phyloP scores from a whole-genome alignment of 345 rosid species.

The Eucalyptus tenuipes region DNA sequence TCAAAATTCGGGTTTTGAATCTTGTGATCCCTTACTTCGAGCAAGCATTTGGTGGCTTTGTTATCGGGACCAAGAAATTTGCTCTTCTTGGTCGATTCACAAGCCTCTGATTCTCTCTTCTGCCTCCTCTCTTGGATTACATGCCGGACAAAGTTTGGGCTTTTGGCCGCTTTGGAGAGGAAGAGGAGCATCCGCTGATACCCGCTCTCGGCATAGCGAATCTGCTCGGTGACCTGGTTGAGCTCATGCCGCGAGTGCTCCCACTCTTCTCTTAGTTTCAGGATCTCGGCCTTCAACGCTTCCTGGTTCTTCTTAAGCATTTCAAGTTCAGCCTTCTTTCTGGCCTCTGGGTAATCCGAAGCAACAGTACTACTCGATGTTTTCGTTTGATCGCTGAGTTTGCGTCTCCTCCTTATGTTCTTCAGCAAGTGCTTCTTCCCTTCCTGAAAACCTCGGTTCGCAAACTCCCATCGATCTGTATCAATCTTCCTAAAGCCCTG shows the following conservation, averaged over 20 bases:
- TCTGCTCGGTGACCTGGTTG: constrained; percentile 17
- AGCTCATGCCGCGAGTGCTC: constrained; percentile 23
- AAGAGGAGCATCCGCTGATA: constrained; percentile 34
- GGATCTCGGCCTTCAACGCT: constrained; percentile 23
- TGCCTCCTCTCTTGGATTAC: constrained; percentile 24
- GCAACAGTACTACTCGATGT: not conserved
- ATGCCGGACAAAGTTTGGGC: constrained; percentile 22
- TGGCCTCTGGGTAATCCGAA: not conserved
- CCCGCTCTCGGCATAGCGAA: constrained; percentile 18
- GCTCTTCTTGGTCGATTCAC: constrained; percentile 11
- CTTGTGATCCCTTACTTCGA: not conserved
- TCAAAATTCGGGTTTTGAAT: not conserved
- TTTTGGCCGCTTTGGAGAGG: constrained; percentile 22
- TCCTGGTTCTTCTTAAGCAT: constrained; percentile 23
- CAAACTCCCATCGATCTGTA: constrained; percentile 55
- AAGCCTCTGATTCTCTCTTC: constrained; percentile 6
- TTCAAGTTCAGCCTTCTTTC: constrained; percentile 8
- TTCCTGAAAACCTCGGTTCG: constrained; percentile 38
- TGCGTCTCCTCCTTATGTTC: constrained; percentile 34
- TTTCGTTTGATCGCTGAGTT: not conserved
- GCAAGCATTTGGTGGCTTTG: not conserved
- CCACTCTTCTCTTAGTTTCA: constrained; percentile 23
- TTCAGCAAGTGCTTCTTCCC: constrained; percentile 51
- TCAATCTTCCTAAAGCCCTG: constrained; percentile 61
- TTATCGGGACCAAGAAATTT: constrained; percentile 4